A percentile compares a stretch with the other conserved stretches of the same genome.
These are phyloP conservation scores for Filosporella fistucella DNA, from an alignment of 495 filamentous ascomycete species.

Conservation along the genomic window DNA sequence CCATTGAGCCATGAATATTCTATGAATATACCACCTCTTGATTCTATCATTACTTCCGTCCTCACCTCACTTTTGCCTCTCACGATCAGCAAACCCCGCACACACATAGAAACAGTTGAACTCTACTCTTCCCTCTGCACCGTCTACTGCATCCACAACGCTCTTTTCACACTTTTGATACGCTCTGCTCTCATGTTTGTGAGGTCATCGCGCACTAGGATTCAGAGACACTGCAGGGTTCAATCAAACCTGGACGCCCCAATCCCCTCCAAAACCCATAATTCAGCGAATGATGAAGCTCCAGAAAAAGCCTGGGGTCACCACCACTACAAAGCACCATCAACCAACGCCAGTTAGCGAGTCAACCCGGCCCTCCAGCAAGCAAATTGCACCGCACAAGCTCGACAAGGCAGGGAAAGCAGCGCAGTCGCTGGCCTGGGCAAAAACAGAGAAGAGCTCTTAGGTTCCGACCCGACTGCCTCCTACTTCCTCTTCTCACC, in stretches of 20 bases:
- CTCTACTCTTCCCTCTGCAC: not conserved
- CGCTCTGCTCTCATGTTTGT: not conserved
- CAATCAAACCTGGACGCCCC: not conserved
- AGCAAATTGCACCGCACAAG: no score
- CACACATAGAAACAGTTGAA: not conserved
- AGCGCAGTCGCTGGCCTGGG: no score
- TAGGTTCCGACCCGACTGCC: no score
- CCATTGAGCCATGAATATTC: no score
- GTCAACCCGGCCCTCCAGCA: not conserved
- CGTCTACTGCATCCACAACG: not conserved
- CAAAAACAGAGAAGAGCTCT: no score
- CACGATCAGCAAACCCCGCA: not conserved
- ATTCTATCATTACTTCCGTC: no score
- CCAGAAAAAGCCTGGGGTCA: not conserved
- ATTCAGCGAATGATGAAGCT: slow-evolving; percentile 1
- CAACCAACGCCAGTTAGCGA: not conserved
- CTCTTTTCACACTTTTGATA: not conserved
- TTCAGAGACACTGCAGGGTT: not conserved
- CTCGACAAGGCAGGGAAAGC: no score
- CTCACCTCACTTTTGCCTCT: not conserved
- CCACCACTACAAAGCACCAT: not conserved
- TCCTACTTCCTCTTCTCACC: not conserved
- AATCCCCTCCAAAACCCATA: no score
- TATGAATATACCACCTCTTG: no score
- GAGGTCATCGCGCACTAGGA: not conserved